Evolutionary conservation across 2,329 filamentous ascomycete species (phyloP).

Genomic region (Didymellaceae sp.): DNA sequence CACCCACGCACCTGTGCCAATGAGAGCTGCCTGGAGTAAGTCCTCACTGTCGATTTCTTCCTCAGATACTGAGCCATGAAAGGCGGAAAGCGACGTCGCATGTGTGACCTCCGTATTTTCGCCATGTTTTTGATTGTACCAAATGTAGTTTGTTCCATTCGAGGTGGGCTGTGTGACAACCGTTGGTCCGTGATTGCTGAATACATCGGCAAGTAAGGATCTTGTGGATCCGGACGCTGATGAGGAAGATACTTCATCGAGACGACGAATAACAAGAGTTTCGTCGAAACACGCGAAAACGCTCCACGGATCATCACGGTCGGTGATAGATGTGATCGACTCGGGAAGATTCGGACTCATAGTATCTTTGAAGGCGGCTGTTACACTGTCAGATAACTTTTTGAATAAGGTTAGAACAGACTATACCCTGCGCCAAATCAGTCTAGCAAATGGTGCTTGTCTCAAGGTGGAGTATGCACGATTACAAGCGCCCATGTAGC

Average conservation of each 20-base stretch:
- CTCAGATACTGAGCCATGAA: constrained; percentile 35
- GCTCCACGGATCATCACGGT: constrained; percentile 26
- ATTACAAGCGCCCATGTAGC: constrained; percentile 2
- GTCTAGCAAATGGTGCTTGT: constrained; percentile 17
- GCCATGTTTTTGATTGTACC: constrained; percentile 14
- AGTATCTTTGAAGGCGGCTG: constrained; percentile 33
- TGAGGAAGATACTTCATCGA: constrained; percentile 17
- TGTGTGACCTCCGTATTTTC: constrained; percentile 26
- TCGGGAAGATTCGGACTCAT: constrained; percentile 20
- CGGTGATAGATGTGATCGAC: constrained; percentile 17
- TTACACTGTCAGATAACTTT: neutral
- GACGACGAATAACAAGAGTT: constrained; percentile 22
- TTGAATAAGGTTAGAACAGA: neutral
- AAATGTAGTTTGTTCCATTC: constrained; percentile 28
- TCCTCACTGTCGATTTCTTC: constrained; percentile 24
- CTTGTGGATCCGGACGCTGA: constrained; percentile 17
- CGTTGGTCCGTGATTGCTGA: constrained; percentile 27
- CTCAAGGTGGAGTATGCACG: neutral
- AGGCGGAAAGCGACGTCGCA: constrained; percentile 34
- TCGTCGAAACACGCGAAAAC: constrained; percentile 23
- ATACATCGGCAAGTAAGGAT: constrained; percentile 20
- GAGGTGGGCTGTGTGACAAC: constrained; percentile 39
- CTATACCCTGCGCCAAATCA: constrained; percentile 31
- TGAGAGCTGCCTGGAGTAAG: constrained; percentile 10
- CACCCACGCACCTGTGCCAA: constrained; percentile 31